These are phyloP conservation scores for Allomyces javanicus DNA, from an alignment of 192 early-diverging fungal species.

Conservation along the genomic window DNA sequence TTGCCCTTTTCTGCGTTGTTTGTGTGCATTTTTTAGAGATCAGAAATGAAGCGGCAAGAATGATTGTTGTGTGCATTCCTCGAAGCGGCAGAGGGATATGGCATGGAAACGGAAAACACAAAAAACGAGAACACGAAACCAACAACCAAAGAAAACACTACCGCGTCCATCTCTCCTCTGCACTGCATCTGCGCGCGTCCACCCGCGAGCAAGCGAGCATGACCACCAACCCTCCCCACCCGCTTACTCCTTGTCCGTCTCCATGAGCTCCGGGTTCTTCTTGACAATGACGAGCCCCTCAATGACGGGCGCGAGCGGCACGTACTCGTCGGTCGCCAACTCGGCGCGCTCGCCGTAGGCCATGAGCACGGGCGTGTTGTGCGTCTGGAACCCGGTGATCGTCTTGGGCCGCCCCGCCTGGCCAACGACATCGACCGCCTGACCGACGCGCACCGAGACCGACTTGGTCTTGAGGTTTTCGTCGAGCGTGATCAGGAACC, in stretches of 20 bases:
- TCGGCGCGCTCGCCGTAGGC: conserved; percentile 93
- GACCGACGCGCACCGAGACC: conserved; percentile 86
- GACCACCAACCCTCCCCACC: no score
- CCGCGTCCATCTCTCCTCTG: no score
- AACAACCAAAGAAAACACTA: no score
- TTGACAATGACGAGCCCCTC: conserved; percentile 92
- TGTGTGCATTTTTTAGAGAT: no score
- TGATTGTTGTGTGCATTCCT: no score
- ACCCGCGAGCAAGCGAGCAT: no score
- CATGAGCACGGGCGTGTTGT: conserved; percentile 89
- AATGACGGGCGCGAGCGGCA: conserved; percentile 61
- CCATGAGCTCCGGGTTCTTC: conserved; percentile 78
- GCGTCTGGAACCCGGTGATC: conserved; percentile 97
- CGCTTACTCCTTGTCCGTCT: conserved; percentile 7
- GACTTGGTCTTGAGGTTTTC: conserved; percentile 62
- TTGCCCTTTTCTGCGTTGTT: no score
- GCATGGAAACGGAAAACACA: no score
- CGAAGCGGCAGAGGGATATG: no score
- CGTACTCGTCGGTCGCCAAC: conserved; percentile 87
- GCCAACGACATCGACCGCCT: conserved; percentile 98
- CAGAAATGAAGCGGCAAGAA: no score
- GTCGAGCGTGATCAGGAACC: conserved; percentile 93
- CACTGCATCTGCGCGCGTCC: no score
- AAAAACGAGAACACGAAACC: no score
- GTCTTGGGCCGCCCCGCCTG: conserved; percentile 97